A percentile compares a stretch with the other conserved stretches of the same genome.
Conservation (phyloP, 768 basidiomycete species). For the Serendipita sp. region DNA sequence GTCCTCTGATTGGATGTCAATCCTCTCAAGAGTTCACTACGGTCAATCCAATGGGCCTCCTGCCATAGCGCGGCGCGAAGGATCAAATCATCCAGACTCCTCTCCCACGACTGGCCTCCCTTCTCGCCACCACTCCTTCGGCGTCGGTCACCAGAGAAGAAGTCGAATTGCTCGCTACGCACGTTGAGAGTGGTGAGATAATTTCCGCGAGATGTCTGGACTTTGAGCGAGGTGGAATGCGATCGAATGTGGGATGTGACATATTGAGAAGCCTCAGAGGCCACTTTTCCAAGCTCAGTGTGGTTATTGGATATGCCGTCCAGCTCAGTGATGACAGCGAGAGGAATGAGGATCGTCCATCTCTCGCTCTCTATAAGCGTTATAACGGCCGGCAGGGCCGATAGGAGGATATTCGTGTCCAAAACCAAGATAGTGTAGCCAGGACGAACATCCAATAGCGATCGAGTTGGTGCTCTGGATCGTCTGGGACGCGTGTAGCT, state of each 20-base stretch:
- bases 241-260: slow-evolving; percentile 61
- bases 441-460: slow-evolving; percentile 42
- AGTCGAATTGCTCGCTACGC: slow-evolving; percentile 71
- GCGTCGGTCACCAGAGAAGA: slow-evolving; percentile 17
- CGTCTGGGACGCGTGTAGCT: slow-evolving; percentile 19
- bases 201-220: slow-evolving; percentile 90
- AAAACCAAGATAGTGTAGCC: slow-evolving; percentile 85
- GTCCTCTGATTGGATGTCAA: slow-evolving; percentile 23
- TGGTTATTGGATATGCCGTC: slow-evolving; percentile 65
- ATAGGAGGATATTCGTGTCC: slow-evolving; percentile 89
- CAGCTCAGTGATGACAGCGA: slow-evolving; percentile 93
- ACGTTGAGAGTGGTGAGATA: slow-evolving; percentile 72
- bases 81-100: slow-evolving; percentile 91
- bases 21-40: slow-evolving; percentile 51
- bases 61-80: slow-evolving; percentile 89
- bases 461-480: slow-evolving; percentile 21
- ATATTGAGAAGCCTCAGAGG: slow-evolving; percentile 55
- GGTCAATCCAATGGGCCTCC: slow-evolving; percentile 79
- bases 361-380: slow-evolving; percentile 60
- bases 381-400: slow-evolving; percentile 56
- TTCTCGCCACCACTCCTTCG: slow-evolving; percentile 19
- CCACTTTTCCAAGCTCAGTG: slow-evolving; percentile 54
- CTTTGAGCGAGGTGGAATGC: slow-evolving; percentile 65
- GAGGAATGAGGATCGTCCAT: slow-evolving; percentile 84
- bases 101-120: slow-evolving; percentile 31